Evolutionary conservation across 768 basidiomycete genomes (phyloP), one percentile per base, ranked within the genome.

Genomic region (Termitomyces sp.): DNA sequence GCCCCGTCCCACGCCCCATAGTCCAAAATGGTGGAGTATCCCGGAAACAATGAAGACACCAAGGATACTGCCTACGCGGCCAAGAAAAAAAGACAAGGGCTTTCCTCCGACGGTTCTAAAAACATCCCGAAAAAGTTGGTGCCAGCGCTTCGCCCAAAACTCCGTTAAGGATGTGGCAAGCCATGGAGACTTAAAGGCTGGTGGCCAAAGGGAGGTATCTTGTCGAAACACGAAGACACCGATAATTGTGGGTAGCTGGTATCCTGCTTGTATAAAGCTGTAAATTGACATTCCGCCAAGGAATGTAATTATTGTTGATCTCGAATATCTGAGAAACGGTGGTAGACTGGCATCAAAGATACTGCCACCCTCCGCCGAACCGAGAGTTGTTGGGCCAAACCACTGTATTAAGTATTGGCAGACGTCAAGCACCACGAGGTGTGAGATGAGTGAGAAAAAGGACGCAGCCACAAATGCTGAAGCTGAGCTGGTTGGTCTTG

Each of bases 61-160:
- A 2, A 89, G 56, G 8, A 87, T 70, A 3, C 66, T 69, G 5
- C 82, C 84, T 2, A 65, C 55, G 20, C 77, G 76, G 24, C 87
- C 85, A 28, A 81, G 63, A 5, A 81, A 59, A 53, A 63, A 63
- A 28, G 66, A 65, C 28, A 81, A 52, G 0, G 82, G 81, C 33
- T 70, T 71, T 10, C 72, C 71, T 13, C 85, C 86, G n/a, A 82
- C 59, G 13, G 66, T 68, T 43, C 86, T 68, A 62, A 89, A 88
- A 38, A 68, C 63, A 45, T 83, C 78, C 10, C 86, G 78, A 64
- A 87, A 85, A 5, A 83, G 58, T 62, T 88, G 86, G 62, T 90
- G 88, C 88, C 88, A 90, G n/a, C 79, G 70, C 55, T 60, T 66
- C 3, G 78, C 73, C 88, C 88, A 90, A 56, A 86, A 81, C 24